Evolutionary conservation across 352 stramenopile species (phyloP).

Genomic region (Hyaloperonospora brassicae): DNA sequence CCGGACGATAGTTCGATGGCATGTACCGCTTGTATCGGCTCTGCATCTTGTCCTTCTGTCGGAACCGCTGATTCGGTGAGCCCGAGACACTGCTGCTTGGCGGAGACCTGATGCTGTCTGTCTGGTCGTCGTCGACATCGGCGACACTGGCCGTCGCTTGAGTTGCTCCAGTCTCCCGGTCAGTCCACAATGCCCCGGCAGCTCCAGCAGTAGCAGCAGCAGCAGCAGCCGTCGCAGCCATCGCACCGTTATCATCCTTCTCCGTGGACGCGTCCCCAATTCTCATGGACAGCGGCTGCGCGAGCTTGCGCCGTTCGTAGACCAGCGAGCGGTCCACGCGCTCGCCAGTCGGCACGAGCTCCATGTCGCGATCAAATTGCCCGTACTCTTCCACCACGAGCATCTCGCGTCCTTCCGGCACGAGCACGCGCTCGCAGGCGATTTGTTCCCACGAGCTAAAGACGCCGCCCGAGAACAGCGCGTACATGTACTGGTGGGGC

Average conservation of each 20-base stretch:
- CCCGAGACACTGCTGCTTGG: slow-evolving; percentile 20
- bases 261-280: slow-evolving; percentile 14
- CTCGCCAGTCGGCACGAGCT: slow-evolving; percentile 51
- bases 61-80: slow-evolving; percentile 46
- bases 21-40: slow-evolving; percentile 78
- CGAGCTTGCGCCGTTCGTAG: slow-evolving; percentile 38
- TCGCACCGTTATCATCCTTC: slow-evolving; percentile 2
- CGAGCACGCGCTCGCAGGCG: slow-evolving; percentile 54
- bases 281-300: slow-evolving; percentile 9
- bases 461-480: slow-evolving; percentile 75
- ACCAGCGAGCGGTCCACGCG: slow-evolving; percentile 52
- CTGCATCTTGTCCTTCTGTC: slow-evolving; percentile 59
- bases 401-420: slow-evolving; percentile 77
- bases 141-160: slow-evolving; percentile 6
- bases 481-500: slow-evolving; percentile 87
- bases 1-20: slow-evolving; percentile 59
- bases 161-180: slow-evolving; percentile 3
- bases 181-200: neutral
- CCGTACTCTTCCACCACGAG: slow-evolving; percentile 71
- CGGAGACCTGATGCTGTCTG: slow-evolving; percentile 19
- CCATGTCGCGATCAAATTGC: slow-evolving; percentile 53
- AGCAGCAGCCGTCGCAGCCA: no score
- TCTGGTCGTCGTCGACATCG: slow-evolving; percentile 17
- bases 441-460: slow-evolving; percentile 84
- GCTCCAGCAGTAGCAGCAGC: neutral